phyloP scores from a whole-genome alignment of 2,329 filamentous ascomycete species.

The Magnaporthiopsis rhizophila region DNA sequence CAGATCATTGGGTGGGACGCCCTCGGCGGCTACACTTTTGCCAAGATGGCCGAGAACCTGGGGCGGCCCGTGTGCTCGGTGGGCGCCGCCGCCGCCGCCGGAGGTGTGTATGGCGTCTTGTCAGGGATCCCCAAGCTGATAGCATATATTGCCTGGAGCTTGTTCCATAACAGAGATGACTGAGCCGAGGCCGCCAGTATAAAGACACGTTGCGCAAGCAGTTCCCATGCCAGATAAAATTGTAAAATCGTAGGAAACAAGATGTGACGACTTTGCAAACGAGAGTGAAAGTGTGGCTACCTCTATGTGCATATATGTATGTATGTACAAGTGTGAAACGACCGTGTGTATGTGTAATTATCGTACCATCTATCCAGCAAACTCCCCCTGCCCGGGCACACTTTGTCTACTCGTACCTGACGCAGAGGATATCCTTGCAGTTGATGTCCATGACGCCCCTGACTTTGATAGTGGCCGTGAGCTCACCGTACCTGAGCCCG shows the following conservation, averaged over 20 bases:
- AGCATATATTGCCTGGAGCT: conserved; percentile 5
- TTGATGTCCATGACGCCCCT: background rate
- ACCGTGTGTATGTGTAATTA: background rate
- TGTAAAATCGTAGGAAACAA: no score
- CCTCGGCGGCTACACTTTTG: conserved; percentile 5
- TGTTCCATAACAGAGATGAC: background rate
- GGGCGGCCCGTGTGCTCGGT: background rate
- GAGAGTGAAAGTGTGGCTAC: no score
- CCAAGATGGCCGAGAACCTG: conserved; percentile 4
- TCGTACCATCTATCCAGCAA: no score
- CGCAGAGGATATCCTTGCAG: background rate
- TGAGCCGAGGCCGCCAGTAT: background rate
- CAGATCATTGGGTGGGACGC: conserved; percentile 4
- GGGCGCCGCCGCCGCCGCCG: conserved; percentile 2
- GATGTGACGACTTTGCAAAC: no score
- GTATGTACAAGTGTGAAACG: background rate
- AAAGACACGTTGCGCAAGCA: no score
- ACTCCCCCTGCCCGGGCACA: no score
- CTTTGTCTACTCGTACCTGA: background rate
- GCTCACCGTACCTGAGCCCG: background rate
- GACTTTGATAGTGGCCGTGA: background rate
- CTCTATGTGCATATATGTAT: background rate
- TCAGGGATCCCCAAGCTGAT: conserved; percentile 2
- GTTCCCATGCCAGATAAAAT: no score
- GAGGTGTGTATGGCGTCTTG: conserved; percentile 5